phyloP scores from a whole-genome alignment of 2,329 filamentous ascomycete genomes.

The Curvularia eragrostidis region DNA sequence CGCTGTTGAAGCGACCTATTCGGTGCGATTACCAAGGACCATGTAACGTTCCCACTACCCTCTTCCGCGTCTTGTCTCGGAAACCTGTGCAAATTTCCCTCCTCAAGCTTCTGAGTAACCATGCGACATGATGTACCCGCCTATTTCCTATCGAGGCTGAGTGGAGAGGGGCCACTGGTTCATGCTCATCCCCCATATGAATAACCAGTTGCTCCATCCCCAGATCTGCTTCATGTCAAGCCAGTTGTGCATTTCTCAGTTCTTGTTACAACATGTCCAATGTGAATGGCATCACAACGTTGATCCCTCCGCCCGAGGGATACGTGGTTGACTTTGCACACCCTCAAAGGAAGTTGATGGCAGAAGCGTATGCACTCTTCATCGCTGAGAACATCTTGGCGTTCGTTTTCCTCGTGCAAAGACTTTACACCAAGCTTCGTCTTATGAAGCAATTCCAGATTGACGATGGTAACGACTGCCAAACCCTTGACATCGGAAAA shows the following conservation, averaged over 20 bases:
- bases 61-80: slow-evolving; percentile 7
- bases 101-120: slow-evolving; percentile 6
- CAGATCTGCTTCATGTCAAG: background rate
- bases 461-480: slow-evolving; percentile 33
- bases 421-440: slow-evolving; percentile 36
- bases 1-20: slow-evolving; percentile 2
- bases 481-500: background rate
- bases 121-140: background rate
- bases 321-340: slow-evolving; percentile 41
- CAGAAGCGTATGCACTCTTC: slow-evolving; percentile 27
- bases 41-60: background rate
- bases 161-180: background rate
- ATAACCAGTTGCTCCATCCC: background rate
- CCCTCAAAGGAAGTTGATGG: slow-evolving; percentile 27
- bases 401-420: slow-evolving; percentile 32
- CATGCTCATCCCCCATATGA: slow-evolving; percentile 1
- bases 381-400: slow-evolving; percentile 30
- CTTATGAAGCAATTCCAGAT: slow-evolving; percentile 32
- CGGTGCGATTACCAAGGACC: slow-evolving; percentile 3
- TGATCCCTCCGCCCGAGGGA: slow-evolving; percentile 33
- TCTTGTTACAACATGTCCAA: slow-evolving; percentile 17
- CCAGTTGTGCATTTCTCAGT: background rate
- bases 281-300: slow-evolving; percentile 17
- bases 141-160: background rate
- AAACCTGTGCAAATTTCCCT: slow-evolving; percentile 6